phyloP scores from a whole-genome alignment of 2,329 filamentous ascomycete species.

The Beauveria scarabaeidicola region DNA sequence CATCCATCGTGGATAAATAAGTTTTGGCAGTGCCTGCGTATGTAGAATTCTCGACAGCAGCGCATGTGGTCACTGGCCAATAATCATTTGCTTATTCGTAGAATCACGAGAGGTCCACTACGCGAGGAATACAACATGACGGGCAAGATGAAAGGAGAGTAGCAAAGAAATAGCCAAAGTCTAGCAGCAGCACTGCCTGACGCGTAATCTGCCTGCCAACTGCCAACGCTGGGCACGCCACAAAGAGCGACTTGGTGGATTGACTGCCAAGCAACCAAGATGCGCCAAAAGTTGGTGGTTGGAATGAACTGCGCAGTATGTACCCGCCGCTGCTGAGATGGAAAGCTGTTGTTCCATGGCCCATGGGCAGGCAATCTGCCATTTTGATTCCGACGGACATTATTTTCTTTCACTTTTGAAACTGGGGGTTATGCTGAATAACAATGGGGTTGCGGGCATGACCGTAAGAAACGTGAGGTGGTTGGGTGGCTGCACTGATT shows the following conservation, averaged over 20 bases:
- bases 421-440: too few species aligned
- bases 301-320: background rate
- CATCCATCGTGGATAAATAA: too few species aligned
- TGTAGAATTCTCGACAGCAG: too few species aligned
- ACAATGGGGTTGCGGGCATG: background rate
- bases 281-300: background rate
- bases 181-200: background rate
- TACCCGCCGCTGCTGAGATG: background rate
- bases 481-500: background rate
- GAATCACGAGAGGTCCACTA: too few species aligned
- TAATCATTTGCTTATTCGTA: too few species aligned
- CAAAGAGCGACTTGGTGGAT: background rate
- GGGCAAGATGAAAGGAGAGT: too few species aligned
- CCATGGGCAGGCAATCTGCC: background rate
- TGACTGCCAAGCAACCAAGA: background rate
- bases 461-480: background rate
- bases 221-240: conserved; percentile 2
- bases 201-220: conserved; percentile 2
- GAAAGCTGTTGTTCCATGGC: background rate
- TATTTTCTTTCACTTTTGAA: background rate
- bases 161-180: background rate
- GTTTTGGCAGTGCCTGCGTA: too few species aligned
- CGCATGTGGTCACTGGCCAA: too few species aligned
- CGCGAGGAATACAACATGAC: too few species aligned
- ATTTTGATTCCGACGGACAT: too few species aligned